Conservation (phyloP, 495 filamentous ascomycete genomes). For the Penicillium tannophilum region DNA sequence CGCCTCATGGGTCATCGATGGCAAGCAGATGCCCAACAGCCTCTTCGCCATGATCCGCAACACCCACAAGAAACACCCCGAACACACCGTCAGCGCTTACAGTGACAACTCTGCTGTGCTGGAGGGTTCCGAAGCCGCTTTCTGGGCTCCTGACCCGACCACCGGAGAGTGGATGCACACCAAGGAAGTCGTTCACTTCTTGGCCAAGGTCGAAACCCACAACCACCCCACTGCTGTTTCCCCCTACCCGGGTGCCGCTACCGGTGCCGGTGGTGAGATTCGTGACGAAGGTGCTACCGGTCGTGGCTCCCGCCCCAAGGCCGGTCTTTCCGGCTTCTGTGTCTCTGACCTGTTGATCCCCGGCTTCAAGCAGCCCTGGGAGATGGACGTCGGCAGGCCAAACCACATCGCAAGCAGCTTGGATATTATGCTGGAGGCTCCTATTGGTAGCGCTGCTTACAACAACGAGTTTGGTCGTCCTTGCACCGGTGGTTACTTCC, state of each 20-base stretch:
- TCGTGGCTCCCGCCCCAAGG: slow-evolving; percentile 88
- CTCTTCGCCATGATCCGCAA: slow-evolving; percentile 96
- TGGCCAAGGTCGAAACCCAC: slow-evolving; percentile 97
- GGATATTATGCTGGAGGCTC: slow-evolving; percentile 96
- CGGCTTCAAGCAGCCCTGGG: slow-evolving; percentile 79
- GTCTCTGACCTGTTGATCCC: slow-evolving; percentile 93
- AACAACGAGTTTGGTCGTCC: slow-evolving; percentile 99
- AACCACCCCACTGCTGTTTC: slow-evolving; percentile 97
- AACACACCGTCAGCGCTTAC: slow-evolving; percentile 88
- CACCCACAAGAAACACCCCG: slow-evolving; percentile 77
- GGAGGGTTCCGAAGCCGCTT: slow-evolving; percentile 69
- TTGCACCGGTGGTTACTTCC: slow-evolving; percentile 84
- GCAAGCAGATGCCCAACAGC: slow-evolving; percentile 70
- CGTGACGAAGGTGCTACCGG: slow-evolving; percentile 94
- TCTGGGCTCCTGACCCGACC: slow-evolving; percentile 83
- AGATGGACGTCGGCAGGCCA: slow-evolving; percentile 85
- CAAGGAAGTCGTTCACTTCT: slow-evolving; percentile 84
- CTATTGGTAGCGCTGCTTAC: slow-evolving; percentile 89
- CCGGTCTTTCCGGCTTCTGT: slow-evolving; percentile 88
- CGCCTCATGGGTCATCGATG: slow-evolving; percentile 96
- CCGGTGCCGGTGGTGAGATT: slow-evolving; percentile 93
- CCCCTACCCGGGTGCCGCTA: slow-evolving; percentile 80
- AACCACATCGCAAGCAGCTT: slow-evolving; percentile 88
- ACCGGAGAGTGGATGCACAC: slow-evolving; percentile 84
- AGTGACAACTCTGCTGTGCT: slow-evolving; percentile 96